Conservation (phyloP, 176 grass and related monocot species). For the Bromus sterilis region DNA sequence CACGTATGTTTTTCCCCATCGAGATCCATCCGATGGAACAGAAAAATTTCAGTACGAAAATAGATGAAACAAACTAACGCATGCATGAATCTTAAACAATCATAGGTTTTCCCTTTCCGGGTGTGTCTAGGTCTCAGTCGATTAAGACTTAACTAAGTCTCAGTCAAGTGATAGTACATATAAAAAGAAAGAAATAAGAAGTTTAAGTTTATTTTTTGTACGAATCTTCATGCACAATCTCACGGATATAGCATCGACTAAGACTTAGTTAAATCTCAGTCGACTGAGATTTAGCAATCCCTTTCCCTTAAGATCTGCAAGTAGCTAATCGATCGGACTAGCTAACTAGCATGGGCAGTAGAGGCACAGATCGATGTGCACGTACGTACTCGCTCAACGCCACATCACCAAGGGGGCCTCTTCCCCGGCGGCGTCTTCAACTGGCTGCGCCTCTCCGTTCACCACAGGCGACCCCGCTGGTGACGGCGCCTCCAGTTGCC, state of each 20-base stretch:
- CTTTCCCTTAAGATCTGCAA: no score
- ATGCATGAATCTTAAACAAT: background rate
- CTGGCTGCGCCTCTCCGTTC: background rate
- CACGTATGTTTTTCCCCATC: background rate
- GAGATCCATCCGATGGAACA: background rate
- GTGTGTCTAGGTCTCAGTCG: no score
- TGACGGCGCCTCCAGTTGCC: background rate
- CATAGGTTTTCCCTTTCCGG: background rate
- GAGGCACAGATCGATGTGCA: background rate
- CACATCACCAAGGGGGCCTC: background rate
- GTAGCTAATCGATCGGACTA: background rate
- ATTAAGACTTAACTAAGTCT: no score
- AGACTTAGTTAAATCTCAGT: no score
- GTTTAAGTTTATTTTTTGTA: no score
- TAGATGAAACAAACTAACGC: background rate
- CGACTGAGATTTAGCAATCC: no score
- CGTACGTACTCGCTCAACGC: background rate
- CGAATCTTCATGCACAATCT: no score
- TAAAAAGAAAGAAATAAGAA: no score
- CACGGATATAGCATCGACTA: no score
- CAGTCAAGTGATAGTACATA: no score
- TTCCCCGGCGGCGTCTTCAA: background rate
- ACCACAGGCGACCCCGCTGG: background rate
- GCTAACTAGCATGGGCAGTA: background rate
- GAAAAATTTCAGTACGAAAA: background rate